Evolutionary conservation across 2,329 filamentous ascomycete species (phyloP).

Genomic region (Daldinia eschscholtzii): DNA sequence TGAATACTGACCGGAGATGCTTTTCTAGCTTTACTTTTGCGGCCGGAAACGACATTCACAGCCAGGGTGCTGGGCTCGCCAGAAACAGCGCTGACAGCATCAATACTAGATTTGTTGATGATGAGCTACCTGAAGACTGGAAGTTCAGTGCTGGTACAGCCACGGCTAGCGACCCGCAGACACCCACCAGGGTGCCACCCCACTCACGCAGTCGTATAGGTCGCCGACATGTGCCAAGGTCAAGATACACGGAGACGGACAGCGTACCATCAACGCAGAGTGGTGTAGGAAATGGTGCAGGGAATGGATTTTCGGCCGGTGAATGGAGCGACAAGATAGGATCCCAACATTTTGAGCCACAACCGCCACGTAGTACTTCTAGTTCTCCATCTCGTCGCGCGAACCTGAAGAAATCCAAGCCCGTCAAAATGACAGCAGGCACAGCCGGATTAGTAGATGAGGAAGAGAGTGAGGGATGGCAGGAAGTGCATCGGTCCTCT

Average conservation of each 20-base stretch:
- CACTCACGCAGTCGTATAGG: constrained; percentile 57
- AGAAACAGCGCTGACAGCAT: constrained; percentile 70
- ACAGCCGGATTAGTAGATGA: constrained; percentile 61
- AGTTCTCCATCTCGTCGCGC: constrained; percentile 62
- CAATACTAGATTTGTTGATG: constrained; percentile 70
- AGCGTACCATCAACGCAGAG: constrained; percentile 43
- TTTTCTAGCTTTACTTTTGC: constrained; percentile 65
- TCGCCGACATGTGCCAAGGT: constrained; percentile 56
- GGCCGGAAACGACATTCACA: constrained; percentile 59
- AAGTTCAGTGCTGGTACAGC: constrained; percentile 65
- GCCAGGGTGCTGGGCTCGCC: constrained; percentile 57
- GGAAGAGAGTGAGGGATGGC: constrained; percentile 59
- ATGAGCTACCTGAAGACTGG: constrained; percentile 61
- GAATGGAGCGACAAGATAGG: constrained; percentile 68
- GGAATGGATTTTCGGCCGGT: constrained; percentile 62
- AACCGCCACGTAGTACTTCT: constrained; percentile 55
- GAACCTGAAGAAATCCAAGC: constrained; percentile 71
- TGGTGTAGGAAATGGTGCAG: constrained; percentile 47
- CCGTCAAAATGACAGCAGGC: constrained; percentile 64
- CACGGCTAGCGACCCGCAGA: constrained; percentile 48
- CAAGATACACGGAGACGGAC: constrained; percentile 44
- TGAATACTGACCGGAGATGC: constrained; percentile 53
- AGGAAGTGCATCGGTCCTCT: constrained; percentile 42
- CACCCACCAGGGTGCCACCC: constrained; percentile 54
- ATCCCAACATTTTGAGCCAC: constrained; percentile 66